Evolutionary conservation across 1,139 yeast species (phyloP), one percentile per base, ranked within the genome.

Genomic region (Protomyces inundatus): DNA sequence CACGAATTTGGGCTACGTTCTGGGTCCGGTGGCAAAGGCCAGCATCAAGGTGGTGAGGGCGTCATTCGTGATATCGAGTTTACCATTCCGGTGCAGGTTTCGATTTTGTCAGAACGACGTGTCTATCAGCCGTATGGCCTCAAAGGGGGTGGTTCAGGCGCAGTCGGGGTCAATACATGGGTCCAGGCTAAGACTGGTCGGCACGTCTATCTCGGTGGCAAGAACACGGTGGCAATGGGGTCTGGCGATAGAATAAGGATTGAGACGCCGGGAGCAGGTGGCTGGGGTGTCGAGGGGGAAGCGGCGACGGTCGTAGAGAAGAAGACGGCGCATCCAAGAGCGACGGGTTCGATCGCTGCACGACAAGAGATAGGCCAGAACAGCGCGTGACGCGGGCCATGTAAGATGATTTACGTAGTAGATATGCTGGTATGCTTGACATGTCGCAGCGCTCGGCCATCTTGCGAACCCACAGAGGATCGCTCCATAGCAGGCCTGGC

Each of bases 21-120:
- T 6, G 79, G 79, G 1, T 81, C 86, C 2, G 89, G 90, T 23
- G 89, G 90, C 34, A 67, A 65, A 2, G 89, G 89, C 12, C 73
- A 74, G 66, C 79, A 74, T 71, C 69, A 65, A 1, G 89, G 90
- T 36, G 90, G 90, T 23, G 79, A 82, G 68, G 89, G 90, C 55
- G 84, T 83, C 6, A 71, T 82, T 9, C 79, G 89, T 58, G 87
- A 84, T 66, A 79, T 85, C 60, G 86, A 84, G 71, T 85, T 85
- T 72, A 57, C 68, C n/a, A 75, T 78, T 32, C 80, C 82, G 1
- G 80, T 84, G 23, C 81, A 80, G 66, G 84, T 81, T 6, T 83
- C 88, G 0, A 83, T 85, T 40, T 73, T 85, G 55, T 82, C 85
- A 55, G 88, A 85, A 70, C 77, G 90, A 67, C 77, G 90, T 61